Evolutionary conservation across 2,329 filamentous ascomycete species (phyloP), one percentile per base, ranked within the genome.

Genomic region (Alternaria gaisen): DNA sequence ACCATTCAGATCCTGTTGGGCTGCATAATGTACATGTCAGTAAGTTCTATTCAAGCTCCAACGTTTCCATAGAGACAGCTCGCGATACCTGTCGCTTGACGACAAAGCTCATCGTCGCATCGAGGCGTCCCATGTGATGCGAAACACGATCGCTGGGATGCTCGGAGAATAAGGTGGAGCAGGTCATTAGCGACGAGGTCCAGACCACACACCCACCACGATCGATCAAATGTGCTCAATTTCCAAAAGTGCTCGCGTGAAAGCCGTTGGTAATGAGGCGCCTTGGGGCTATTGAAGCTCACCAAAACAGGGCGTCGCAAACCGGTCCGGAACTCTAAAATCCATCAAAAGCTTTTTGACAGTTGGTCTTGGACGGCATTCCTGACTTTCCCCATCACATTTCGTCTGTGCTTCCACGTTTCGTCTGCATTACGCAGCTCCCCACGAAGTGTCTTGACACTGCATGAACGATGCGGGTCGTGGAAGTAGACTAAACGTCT

Each of bases 401-500:
- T 36, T 14, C n/a, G 56, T 58, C 56, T 54, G 56, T 58, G 56
- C 56, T 32, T 22, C 56, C 50, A 46, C 50, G 56, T 58, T 58
- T 58, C 50, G 56, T 46, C 41, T 30, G 50, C 51, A 55, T 47
- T 54, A 54, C 50, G 50, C 42, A 58, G 42, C 50, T 52, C 56
- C 32, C 56, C 56, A 54, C 56, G n/a, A 34, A 41, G 12, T 56
- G 11, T 58, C 24, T 24, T 38, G n/a, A 44, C 32, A 41, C 20
- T 54, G 26, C 28, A 38, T 36, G 24, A 34, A 36, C 32, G 18
- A 24, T n/a, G 46, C 46, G 46, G 46, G 46, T 48, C 46, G 46
- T 1, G 46, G 12, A 48, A 20, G 30, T 38, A 32, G 24, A 14
- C 41, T 2, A 53, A 32, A 36, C 40, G 18, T 41, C 41, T 40